Evolutionary conservation across 176 grass and related monocot genomes (phyloP), one percentile per base, ranked within the genome.

Genomic region (Avena insularis): DNA sequence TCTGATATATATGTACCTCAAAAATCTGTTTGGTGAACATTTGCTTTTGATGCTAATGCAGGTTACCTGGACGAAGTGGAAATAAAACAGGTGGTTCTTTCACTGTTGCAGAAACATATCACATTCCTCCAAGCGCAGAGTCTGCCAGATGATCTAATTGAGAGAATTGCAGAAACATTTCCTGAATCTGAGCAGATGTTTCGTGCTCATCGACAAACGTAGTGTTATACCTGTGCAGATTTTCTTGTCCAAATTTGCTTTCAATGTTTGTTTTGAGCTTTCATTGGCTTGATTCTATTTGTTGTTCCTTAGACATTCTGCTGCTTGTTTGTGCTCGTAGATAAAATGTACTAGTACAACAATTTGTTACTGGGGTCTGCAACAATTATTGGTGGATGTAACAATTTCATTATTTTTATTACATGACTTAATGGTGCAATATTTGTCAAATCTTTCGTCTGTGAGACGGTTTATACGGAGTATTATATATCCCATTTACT

Each of bases 101-200:
- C 74, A 55, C 49, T 77, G 74, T 55, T 94, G 48, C 80, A 90
- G 77, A 88, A 88, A 21, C 92, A 82, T 12, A 84, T 86, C 62
- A 61, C 56, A 1, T 63, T 90, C 71, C 73, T 83, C 17, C 49
- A 75, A 74, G 58, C 36, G 35, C 82, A 88, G 79, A 71, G 57
- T 13, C 78, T 97, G 55, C 74, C 92, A 7, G 55, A 77, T 47
- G 67, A 56, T 25, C 88, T 97, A 50, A 35, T 86, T 29, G 57
- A 86, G 78, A 60, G 79, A 38, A 83, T 97, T 9, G 68, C 72
- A 45, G 86, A 85, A 79, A 31, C 84, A 20, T 92, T 92, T 87
- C 92, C 92, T 35, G 90, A 94, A 82, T 97, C 87, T 57, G 73
- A 83, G 47, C 81, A 80, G 9, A 47, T 95, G 17, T 64, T 90